phyloP scores from a whole-genome alignment of 148 eudicot genomes.

The Arctostaphylos glauca region DNA sequence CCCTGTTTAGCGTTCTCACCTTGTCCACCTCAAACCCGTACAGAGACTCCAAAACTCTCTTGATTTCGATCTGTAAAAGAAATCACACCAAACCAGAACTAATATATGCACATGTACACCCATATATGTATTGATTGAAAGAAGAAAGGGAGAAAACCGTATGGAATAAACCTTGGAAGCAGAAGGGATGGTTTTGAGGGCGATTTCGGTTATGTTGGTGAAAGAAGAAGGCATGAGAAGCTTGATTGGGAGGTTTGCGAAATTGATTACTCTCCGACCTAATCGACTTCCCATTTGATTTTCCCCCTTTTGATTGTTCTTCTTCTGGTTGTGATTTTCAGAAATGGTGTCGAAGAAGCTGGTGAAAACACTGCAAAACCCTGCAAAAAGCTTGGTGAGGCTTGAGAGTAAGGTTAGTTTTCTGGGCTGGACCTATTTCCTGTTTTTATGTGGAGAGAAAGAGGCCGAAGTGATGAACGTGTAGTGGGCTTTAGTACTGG shows the following conservation, averaged over 20 bases:
- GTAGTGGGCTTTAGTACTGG: neutral
- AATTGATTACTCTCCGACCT: slow-evolving; percentile 41
- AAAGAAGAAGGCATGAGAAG: slow-evolving; percentile 87
- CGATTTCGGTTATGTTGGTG: slow-evolving; percentile 75
- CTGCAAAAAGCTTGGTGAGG: neutral
- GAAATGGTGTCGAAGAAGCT: too few relatives aligned
- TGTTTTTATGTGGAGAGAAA: neutral
- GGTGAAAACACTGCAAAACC: neutral
- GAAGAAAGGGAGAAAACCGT: neutral
- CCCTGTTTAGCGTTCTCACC: slow-evolving; percentile 85
- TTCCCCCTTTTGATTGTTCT: neutral
- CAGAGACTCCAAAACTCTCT: slow-evolving; percentile 83
- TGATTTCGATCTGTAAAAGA: slow-evolving; percentile 63
- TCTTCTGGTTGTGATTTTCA: neutral
- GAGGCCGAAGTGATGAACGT: too few relatives aligned
- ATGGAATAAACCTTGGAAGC: slow-evolving; percentile 61
- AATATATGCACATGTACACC: neutral
- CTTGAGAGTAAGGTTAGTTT: neutral
- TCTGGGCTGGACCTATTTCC: neutral
- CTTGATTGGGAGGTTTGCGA: slow-evolving; percentile 89
- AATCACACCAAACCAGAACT: neutral
- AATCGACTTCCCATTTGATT: neutral
- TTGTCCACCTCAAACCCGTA: slow-evolving; percentile 87
- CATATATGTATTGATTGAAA: neutral
- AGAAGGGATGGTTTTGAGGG: slow-evolving; percentile 94